Evolutionary conservation across 208 protist species (phyloP).

Genomic region (Porcisia hertigi): DNA sequence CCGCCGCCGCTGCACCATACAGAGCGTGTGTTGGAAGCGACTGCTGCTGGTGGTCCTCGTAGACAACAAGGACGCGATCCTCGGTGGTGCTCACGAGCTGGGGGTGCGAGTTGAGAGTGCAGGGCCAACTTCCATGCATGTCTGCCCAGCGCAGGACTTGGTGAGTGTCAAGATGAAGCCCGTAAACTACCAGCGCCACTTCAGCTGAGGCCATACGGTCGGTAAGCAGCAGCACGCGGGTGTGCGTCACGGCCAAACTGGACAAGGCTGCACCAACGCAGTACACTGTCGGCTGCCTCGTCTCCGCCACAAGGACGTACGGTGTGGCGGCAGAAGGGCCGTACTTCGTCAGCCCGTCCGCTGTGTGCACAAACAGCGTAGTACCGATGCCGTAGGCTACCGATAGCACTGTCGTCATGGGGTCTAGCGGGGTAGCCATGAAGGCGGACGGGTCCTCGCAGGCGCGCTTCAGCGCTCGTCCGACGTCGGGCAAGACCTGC

Average conservation of each 20-base stretch:
- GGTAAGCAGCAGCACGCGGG: constrained; percentile 67
- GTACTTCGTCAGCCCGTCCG: constrained; percentile 58
- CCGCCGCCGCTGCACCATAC: constrained; percentile 28
- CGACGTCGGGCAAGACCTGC: constrained; percentile 51
- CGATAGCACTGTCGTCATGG: constrained; percentile 44
- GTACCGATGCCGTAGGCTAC: constrained; percentile 56
- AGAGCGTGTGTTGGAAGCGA: constrained; percentile 1
- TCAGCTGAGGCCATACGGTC: constrained; percentile 66
- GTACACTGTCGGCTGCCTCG: constrained; percentile 47
- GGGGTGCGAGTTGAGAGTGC: constrained; percentile 21
- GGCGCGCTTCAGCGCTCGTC: constrained; percentile 44
- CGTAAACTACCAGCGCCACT: constrained; percentile 68
- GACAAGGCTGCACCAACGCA: constrained; percentile 56
- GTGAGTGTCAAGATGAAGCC: constrained; percentile 47
- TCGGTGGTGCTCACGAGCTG: constrained; percentile 48
- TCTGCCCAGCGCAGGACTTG: constrained; percentile 52
- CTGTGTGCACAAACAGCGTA: constrained; percentile 67
- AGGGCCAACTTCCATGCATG: constrained; percentile 43
- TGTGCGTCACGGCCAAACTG: constrained; percentile 63
- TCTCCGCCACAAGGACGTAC: constrained; percentile 51
- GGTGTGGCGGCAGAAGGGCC: constrained; percentile 34
- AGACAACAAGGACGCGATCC: constrained; percentile 62
- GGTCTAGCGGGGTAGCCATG: constrained; percentile 41
- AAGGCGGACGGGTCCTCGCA: constrained; percentile 63
- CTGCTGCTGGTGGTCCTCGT: constrained; percentile 18